Evolutionary conservation across 192 early-diverging fungal species (phyloP), one percentile per base, ranked within the genome.

Genomic region (Umbelopsis isabellina): DNA sequence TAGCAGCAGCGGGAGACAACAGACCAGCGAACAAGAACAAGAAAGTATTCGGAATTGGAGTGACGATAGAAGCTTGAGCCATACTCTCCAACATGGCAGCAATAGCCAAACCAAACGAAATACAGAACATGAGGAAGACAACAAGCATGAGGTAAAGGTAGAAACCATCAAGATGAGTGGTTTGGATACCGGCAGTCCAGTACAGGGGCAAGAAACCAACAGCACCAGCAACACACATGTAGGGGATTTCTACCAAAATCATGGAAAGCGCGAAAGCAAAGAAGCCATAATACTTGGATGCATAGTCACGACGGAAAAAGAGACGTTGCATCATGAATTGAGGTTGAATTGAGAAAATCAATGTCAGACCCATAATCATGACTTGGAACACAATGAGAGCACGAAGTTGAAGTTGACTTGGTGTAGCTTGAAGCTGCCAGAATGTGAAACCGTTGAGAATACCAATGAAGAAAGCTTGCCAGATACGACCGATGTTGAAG

Each of bases 361-460:
- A 49, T 12, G 89, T 78, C 3, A 88, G 80, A n/a, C 85, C 89
- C 70, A 92, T 82, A 20, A 88, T 86, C 55, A 89, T 77, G 12
- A 85, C 85, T 73, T 83, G 81, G 76, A 93, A 94, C 18, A 95
- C 79, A 8, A 87, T 88, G 78, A 93, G 91, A 9, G 91, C 78
- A 37, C 85, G 85, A 70, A 89, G 89, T 72, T 90, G 87, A 21
- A 87, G 71, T 58, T 91, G 91, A 22, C 77, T 71, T 7, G 83
- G 75, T 11, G 88, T 81, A 44, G 81, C 12, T 18, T 78, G 78
- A 10, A 89, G 72, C 33, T 90, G 82, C 84, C 83, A 91, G 79
- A 90, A 95, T 18, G 91, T 86, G 79, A 95, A 90, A 10, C 90
- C 91, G 44, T 89, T 86, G 12, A 87, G 49, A n/a, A 95, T 75